Evolutionary conservation across 148 eudicot genomes (phyloP).

Genomic region (Fallopia convolvulus): DNA sequence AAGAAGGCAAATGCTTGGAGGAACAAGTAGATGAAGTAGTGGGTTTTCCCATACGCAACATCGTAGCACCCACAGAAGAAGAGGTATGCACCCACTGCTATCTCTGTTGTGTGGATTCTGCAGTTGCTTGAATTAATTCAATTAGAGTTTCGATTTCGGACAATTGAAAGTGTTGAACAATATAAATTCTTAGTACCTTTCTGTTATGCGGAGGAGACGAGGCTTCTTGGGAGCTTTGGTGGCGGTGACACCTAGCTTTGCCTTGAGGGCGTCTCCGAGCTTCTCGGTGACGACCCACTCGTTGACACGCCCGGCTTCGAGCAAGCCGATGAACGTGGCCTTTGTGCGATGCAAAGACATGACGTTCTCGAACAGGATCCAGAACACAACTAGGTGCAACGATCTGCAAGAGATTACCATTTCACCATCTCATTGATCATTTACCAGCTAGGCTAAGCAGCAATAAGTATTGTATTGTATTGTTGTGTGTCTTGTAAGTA

Average conservation of each 20-base stretch:
- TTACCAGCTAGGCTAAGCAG: no score
- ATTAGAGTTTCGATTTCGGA: not conserved
- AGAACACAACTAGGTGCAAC: conserved; percentile 51
- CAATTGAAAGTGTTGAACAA: not conserved
- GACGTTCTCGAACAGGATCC: conserved; percentile 85
- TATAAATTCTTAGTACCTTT: not conserved
- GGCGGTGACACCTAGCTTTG: conserved; percentile 13
- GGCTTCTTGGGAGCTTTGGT: conserved; percentile 32
- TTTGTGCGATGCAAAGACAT: conserved; percentile 85
- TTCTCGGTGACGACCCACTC: conserved; percentile 92
- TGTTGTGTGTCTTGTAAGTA: not conserved
- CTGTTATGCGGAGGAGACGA: conserved; percentile 25
- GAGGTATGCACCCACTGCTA: conserved; percentile 49
- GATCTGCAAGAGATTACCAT: conserved; percentile 31
- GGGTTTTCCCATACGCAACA: conserved; percentile 35
- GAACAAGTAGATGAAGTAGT: conserved; percentile 62
- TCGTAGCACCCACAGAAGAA: conserved; percentile 68
- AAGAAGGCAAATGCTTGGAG: conserved; percentile 67
- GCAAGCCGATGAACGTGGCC: conserved; percentile 69
- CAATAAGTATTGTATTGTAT: no score
- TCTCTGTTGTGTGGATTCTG: conserved; percentile 50
- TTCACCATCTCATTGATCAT: not conserved
- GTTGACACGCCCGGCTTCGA: conserved; percentile 64
- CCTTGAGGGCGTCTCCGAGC: conserved; percentile 58
- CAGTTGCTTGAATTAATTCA: not conserved